A percentile compares a stretch with the other conserved stretches of the same genome.
Evolutionary conservation across 2,329 filamentous ascomycete species (phyloP).

Genomic region (Fusarium ambrosium): DNA sequence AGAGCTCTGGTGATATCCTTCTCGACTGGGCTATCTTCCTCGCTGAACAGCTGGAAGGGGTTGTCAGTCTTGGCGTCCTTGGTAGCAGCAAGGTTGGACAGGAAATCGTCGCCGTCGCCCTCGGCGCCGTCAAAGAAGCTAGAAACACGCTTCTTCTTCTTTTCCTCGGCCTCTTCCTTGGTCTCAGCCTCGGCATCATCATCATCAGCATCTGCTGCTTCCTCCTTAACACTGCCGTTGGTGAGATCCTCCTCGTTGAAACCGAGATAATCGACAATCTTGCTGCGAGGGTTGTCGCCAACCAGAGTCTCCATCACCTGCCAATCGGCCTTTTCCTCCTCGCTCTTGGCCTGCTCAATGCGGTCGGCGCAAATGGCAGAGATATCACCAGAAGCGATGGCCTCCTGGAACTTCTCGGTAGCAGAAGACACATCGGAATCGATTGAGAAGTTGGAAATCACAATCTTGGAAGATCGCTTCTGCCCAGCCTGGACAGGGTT

Average conservation of each 20-base stretch:
- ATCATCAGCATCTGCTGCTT: constrained; percentile 40
- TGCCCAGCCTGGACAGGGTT: constrained; percentile 72
- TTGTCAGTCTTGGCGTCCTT: constrained; percentile 95
- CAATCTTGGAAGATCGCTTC: constrained; percentile 78
- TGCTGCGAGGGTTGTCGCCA: constrained; percentile 85
- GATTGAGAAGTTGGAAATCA: constrained; percentile 88
- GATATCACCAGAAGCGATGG: constrained; percentile 83
- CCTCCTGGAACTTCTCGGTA: constrained; percentile 88
- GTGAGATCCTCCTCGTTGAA: constrained; percentile 74
- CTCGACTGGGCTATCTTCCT: constrained; percentile 86
- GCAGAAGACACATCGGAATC: constrained; percentile 88
- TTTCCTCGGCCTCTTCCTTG: constrained; percentile 50
- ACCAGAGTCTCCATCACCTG: constrained; percentile 91
- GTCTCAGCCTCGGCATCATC: constrained; percentile 43
- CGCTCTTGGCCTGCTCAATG: constrained; percentile 79
- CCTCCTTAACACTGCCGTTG: constrained; percentile 61
- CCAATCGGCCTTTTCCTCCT: constrained; percentile 97
- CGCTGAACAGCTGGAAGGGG: constrained; percentile 90
- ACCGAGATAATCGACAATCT: constrained; percentile 91
- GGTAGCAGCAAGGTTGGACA: constrained; percentile 85
- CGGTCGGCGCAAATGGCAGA: constrained; percentile 83
- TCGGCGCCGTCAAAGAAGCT: constrained; percentile 81
- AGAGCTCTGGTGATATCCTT: constrained; percentile 88
- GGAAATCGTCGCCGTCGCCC: constrained; percentile 85
- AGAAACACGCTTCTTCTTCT: constrained; percentile 73